Evolutionary conservation across 441 rosid species (phyloP), one percentile per base, ranked within the genome.

Genomic region (Hura crepitans): DNA sequence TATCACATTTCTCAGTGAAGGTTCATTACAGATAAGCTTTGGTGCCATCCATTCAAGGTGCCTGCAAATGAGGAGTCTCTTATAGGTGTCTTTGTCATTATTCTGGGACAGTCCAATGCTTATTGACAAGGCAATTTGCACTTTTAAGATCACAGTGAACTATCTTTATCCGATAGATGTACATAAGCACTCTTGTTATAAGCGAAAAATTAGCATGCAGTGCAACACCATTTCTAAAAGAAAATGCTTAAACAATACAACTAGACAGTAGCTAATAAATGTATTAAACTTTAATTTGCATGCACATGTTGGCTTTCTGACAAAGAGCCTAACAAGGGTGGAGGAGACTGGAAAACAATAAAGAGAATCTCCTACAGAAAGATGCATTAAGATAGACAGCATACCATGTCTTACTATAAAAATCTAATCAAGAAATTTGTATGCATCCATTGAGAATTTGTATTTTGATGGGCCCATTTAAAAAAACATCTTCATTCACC

Each of bases 41-140:
- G 99, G 98, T 73, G 98, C 99, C 99, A 90, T 95, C 98, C 99
- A 95, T 75, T 90, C 97, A 2, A 97, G 98, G 99, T 95, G 80
- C 99, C 99, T 22, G 97, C 97, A 62, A 93, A 85, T 28, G 92
- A 85, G 22, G 90, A 70, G 79, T 90, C 98, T 76, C 81, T 85
- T 83, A 89, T 84, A 67, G 87, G 78, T 46, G 72, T 72, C 18
- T 82, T 85, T 11, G 85, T 80, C 95, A 92, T 88, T 75, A 84
- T 85, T 75, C 95, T 88, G 12, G 99, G 90, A 90, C 93, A 12
- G 90, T 85, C 88, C 85, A 87, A 65, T 92, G 90, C 83, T 81
- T 94, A 74, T 89, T 89, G 74, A 92, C 87, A 7, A 94, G 96
- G 79, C 97, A 92, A 71, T 94, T 94, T 51, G 96, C 96, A 72